Evolutionary conservation across 768 basidiomycete genomes (phyloP), one percentile per base, ranked within the genome.

Genomic region (Daedaleopsis nitida): DNA sequence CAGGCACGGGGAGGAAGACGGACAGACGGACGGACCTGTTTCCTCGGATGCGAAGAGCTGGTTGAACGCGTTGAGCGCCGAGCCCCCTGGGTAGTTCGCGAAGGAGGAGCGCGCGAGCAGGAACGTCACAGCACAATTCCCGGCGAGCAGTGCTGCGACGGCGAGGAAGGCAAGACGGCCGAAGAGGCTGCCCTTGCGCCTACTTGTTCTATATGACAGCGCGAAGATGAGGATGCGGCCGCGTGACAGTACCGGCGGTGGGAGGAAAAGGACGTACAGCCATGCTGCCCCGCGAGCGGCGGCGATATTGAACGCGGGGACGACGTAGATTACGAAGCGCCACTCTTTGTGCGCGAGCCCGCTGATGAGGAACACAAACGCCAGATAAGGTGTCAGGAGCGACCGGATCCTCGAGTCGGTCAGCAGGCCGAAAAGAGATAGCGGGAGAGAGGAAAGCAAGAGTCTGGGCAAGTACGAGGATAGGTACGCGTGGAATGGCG

Each of bases 341-440:
- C 97, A 99, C 75, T 99, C 97, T 72, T 99, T 99, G 75, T 99
- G 97, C 0, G 84, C 88, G 1, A 98, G 78, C 34, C 71, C 77
- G 70, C 94, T 95, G 72, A 98, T 83, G 3, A 88, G 66, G 2
- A 69, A 72, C 9, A 93, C 69, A 61, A 89, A 91, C 0, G 69
- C 59, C 5, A 86, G 27, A 2, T 83, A 78, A 0, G 88, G 83
- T 11, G 80, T 52, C 5, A 88, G 73, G 39, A 90, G 76, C 3
- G 74, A 69, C 4, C 82, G 81, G 47, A 86, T 75, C 10, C 83
- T 79, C 10, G 63, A 65, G 64, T 91, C 86, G 16, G 77, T 58
- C 8, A 76, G 24, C 43, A 76, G 69, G 0, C 87, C 88, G 16
- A 92, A 54, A 16, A 83, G 12, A 1, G 86, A 79, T 19, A 95